Conservation (phyloP, 2,329 filamentous ascomycete genomes). For the Cercospora zeina region DNA sequence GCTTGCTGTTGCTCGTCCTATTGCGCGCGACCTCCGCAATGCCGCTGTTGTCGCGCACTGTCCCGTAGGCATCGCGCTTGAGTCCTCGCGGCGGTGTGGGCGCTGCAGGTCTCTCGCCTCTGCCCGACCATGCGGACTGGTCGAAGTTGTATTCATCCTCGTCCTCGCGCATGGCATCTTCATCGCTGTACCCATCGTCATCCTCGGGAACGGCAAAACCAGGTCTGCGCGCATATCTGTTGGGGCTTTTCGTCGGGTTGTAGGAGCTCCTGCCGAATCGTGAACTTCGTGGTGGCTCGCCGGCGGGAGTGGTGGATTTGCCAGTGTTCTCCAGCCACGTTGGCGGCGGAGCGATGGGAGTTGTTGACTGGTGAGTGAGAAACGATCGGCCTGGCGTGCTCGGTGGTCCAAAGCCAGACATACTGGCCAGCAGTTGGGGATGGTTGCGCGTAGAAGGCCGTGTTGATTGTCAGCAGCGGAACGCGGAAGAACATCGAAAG, state of each 20-base stretch:
- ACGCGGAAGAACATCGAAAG: slow-evolving; percentile 7
- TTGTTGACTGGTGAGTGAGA: slow-evolving; percentile 40
- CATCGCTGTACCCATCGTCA: slow-evolving; percentile 39
- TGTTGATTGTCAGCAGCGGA: slow-evolving; percentile 5
- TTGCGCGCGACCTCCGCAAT: slow-evolving; percentile 72
- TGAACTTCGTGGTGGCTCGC: slow-evolving; percentile 39
- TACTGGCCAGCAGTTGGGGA: slow-evolving; percentile 7
- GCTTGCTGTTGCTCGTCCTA: slow-evolving; percentile 55
- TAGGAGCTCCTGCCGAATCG: slow-evolving; percentile 39
- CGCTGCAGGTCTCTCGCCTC: slow-evolving; percentile 20
- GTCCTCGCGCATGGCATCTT: slow-evolving; percentile 43
- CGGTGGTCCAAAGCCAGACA: slow-evolving; percentile 30
- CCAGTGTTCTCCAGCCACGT: slow-evolving; percentile 34
- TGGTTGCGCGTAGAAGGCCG: neutral
- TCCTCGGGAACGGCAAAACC: slow-evolving; percentile 41
- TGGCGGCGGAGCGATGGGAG: slow-evolving; percentile 41
- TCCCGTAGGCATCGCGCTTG: slow-evolving; percentile 46
- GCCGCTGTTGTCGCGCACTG: slow-evolving; percentile 54
- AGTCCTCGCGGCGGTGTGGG: slow-evolving; percentile 35
- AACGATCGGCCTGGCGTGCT: slow-evolving; percentile 35
- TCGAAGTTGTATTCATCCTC: slow-evolving; percentile 32
- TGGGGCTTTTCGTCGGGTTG: slow-evolving; percentile 30
- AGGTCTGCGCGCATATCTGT: slow-evolving; percentile 35
- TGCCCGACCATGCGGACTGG: slow-evolving; percentile 7
- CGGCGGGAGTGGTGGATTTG: slow-evolving; percentile 41